These are phyloP conservation scores for Echeveria elegans DNA, from an alignment of 164 flowering plant species.

Conservation along the genomic window DNA sequence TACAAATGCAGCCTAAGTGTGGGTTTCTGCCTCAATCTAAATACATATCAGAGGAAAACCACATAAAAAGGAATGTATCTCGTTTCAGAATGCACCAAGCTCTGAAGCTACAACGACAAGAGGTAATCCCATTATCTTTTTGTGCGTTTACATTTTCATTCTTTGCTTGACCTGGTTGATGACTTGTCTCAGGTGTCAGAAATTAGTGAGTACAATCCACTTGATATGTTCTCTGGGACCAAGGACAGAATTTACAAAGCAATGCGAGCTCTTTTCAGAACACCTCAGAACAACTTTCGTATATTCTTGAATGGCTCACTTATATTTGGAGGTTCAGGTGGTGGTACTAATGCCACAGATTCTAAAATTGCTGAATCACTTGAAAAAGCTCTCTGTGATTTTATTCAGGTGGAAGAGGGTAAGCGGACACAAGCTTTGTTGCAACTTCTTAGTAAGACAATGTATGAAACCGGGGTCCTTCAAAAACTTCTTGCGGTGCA, in stretches of 20 bases:
- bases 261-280: conserved; percentile 46
- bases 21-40: conserved; percentile 85
- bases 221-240: conserved; percentile 76
- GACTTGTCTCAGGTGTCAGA: conserved; percentile 47
- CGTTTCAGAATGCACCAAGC: conserved; percentile 86
- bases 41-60: conserved; percentile 29
- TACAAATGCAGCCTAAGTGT: conserved; percentile 67
- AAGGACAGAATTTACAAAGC: conserved; percentile 55
- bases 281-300: conserved; percentile 94
- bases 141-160: neutral
- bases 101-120: conserved; percentile 57
- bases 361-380: conserved; percentile 25
- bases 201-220: conserved; percentile 72
- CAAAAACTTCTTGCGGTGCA: conserved; percentile 64
- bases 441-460: conserved; percentile 52
- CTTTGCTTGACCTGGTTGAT: neutral
- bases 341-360: conserved; percentile 27
- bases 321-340: conserved; percentile 62
- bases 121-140: conserved; percentile 34
- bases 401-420: conserved; percentile 49
- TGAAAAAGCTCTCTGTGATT: conserved; percentile 41
- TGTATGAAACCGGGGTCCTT: conserved; percentile 46
- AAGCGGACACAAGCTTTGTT: conserved; percentile 36
- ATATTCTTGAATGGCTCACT: conserved; percentile 73
- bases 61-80: conserved; percentile 33